Conservation (phyloP, 208 protist genomes). For the Leishmania amazonensis region DNA sequence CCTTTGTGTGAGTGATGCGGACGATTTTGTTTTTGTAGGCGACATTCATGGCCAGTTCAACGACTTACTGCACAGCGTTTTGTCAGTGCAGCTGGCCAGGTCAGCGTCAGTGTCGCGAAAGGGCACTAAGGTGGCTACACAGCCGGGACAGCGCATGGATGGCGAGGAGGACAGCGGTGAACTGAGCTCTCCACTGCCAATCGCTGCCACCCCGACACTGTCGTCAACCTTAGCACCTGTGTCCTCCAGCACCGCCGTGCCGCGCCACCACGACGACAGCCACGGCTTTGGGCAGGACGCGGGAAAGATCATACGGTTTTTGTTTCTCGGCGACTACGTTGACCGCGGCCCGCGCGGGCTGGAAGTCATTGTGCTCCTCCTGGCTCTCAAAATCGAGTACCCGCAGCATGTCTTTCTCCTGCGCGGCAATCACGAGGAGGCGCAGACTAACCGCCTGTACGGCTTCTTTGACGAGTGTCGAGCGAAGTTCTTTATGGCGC, state of each 20-base stretch:
- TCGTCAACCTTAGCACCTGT: not conserved
- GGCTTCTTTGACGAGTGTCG: constrained; percentile 84
- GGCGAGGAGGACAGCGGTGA: not conserved
- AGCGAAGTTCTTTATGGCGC: constrained; percentile 49
- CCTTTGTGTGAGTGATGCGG: constrained; percentile 39
- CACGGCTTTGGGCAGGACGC: constrained; percentile 4
- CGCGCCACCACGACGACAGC: constrained; percentile 9
- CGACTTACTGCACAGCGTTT: constrained; percentile 69
- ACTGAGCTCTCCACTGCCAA: not conserved
- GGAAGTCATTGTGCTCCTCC: constrained; percentile 81
- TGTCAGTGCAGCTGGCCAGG: constrained; percentile 60
- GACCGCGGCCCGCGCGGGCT: constrained; percentile 92
- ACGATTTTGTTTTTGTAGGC: constrained; percentile 79
- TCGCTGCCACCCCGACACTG: not conserved
- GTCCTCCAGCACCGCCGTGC: not conserved
- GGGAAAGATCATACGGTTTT: constrained; percentile 61
- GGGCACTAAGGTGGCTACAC: not conserved
- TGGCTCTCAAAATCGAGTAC: constrained; percentile 87
- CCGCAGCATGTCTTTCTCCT: constrained; percentile 87
- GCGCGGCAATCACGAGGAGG: constrained; percentile 92
- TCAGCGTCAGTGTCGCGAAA: constrained; percentile 10
- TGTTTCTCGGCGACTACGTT: constrained; percentile 99
- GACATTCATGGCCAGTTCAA: constrained; percentile 91
- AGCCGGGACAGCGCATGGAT: not conserved
- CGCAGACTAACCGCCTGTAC: constrained; percentile 85